Conservation (phyloP, 352 stramenopile genomes). For the Plasmopara halstedii region DNA sequence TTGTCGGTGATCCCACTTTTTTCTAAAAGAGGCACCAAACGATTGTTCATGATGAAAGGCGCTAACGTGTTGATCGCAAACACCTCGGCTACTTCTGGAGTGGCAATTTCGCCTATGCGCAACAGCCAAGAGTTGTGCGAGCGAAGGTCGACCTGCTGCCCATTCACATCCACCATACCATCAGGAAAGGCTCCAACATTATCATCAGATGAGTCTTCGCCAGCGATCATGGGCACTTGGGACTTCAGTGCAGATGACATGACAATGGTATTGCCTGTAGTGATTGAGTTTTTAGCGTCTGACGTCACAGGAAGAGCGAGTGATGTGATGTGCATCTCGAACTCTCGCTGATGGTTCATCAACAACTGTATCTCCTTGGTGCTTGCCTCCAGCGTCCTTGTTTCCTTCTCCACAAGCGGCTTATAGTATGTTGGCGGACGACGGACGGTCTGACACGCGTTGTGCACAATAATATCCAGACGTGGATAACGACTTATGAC, state of each 20-base stretch:
- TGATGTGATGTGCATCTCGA: slow-evolving; percentile 59
- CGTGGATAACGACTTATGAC: slow-evolving; percentile 74
- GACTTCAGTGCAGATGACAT: slow-evolving; percentile 81
- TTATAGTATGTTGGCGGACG: slow-evolving; percentile 92
- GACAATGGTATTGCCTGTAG: slow-evolving; percentile 19
- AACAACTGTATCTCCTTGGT: slow-evolving; percentile 49
- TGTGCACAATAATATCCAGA: slow-evolving; percentile 97
- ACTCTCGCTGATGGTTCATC: slow-evolving; percentile 75
- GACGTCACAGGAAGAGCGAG: slow-evolving; percentile 36
- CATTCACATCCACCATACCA: slow-evolving; percentile 91
- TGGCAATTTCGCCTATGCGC: slow-evolving; percentile 91
- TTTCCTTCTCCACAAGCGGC: slow-evolving; percentile 84
- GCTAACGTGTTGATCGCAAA: slow-evolving; percentile 94
- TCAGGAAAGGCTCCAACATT: slow-evolving; percentile 54
- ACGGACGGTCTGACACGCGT: slow-evolving; percentile 96
- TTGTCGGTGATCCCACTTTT: slow-evolving; percentile 41
- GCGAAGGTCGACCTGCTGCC: slow-evolving; percentile 93
- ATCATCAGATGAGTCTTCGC: slow-evolving; percentile 59
- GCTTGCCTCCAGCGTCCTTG: slow-evolving; percentile 46
- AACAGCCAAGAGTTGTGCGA: slow-evolving; percentile 94
- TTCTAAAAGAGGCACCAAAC: slow-evolving; percentile 86
- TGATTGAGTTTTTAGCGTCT: slow-evolving; percentile 8
- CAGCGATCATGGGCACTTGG: slow-evolving; percentile 69
- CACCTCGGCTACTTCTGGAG: slow-evolving; percentile 78
- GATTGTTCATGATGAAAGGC: slow-evolving; percentile 96